Conservation (phyloP, 371 early-diverging fungal species). For the Zychaea mexicana region DNA sequence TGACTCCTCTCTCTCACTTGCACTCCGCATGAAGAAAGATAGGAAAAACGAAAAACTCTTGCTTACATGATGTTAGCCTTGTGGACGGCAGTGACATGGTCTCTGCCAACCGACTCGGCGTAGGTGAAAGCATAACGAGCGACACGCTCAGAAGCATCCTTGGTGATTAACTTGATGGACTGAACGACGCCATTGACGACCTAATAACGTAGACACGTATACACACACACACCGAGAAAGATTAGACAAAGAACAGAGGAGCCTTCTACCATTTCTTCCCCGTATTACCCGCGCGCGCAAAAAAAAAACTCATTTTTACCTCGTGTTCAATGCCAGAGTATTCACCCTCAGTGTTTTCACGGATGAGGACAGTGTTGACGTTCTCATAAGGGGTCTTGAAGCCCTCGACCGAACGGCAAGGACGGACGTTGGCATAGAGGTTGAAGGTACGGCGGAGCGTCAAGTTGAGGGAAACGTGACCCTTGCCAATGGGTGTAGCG, state of each 20-base stretch:
- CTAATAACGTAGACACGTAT: slow-evolving; percentile 21
- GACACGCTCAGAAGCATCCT: slow-evolving; percentile 91
- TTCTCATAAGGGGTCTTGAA: slow-evolving; percentile 96
- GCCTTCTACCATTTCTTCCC: background rate
- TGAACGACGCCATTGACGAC: slow-evolving; percentile 97
- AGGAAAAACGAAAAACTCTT: background rate
- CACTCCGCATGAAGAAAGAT: background rate
- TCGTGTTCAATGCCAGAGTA: slow-evolving; percentile 98
- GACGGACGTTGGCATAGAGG: slow-evolving; percentile 98
- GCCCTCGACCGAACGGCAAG: slow-evolving; percentile 93
- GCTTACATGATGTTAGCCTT: slow-evolving; percentile 75
- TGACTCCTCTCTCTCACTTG: background rate
- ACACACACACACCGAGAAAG: background rate
- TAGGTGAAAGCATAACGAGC: slow-evolving; percentile 96
- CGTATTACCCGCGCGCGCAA: background rate
- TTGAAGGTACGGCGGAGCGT: slow-evolving; percentile 96
- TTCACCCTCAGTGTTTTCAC: slow-evolving; percentile 99
- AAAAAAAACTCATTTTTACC: slow-evolving; percentile 33
- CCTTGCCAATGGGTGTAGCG: slow-evolving; percentile 98
- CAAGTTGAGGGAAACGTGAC: slow-evolving; percentile 98
- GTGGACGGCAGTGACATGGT: slow-evolving; percentile 95
- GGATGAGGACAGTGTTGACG: slow-evolving; percentile 96
- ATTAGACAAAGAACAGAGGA: background rate
- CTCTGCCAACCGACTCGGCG: slow-evolving; percentile 87
- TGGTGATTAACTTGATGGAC: slow-evolving; percentile 98